Evolutionary conservation across 345 rosid species (phyloP).

Genomic region (Brassica nigra): DNA sequence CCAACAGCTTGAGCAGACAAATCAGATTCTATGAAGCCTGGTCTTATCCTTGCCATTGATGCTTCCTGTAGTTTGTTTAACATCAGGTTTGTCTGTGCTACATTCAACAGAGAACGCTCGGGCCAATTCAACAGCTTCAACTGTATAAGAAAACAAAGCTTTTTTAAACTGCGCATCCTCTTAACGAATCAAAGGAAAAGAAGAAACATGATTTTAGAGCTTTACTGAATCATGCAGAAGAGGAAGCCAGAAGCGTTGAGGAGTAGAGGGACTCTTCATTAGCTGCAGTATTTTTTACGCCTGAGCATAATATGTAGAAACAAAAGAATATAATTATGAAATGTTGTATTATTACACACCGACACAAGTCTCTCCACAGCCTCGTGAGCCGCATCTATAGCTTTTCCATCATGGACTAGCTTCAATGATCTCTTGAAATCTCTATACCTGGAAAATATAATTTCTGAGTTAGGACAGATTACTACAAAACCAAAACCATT

Average conservation of each 20-base stretch:
- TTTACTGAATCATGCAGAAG: conserved; percentile 88
- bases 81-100: conserved; percentile 67
- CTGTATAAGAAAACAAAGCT: conserved; percentile 41
- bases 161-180: not conserved
- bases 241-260: conserved; percentile 90
- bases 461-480: not conserved
- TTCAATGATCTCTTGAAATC: conserved; percentile 87
- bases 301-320: not conserved
- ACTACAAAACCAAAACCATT: not conserved
- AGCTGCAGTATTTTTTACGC: conserved; percentile 55
- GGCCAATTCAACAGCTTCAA: conserved; percentile 78
- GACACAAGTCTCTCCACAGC: conserved; percentile 79
- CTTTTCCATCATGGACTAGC: conserved; percentile 60
- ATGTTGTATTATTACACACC: conserved; percentile 45
- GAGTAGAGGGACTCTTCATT: conserved; percentile 87
- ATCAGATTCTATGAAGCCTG: conserved; percentile 63
- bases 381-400: conserved; percentile 57
- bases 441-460: conserved; percentile 62
- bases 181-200: not conserved
- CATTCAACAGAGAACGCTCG: conserved; percentile 66
- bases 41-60: conserved; percentile 71
- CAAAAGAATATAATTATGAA: not conserved
- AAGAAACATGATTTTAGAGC: not conserved
- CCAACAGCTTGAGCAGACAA: conserved; percentile 62
- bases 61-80: conserved; percentile 82